Conservation (phyloP, 148 eudicot species). For the Chenopodium berlandieri region DNA sequence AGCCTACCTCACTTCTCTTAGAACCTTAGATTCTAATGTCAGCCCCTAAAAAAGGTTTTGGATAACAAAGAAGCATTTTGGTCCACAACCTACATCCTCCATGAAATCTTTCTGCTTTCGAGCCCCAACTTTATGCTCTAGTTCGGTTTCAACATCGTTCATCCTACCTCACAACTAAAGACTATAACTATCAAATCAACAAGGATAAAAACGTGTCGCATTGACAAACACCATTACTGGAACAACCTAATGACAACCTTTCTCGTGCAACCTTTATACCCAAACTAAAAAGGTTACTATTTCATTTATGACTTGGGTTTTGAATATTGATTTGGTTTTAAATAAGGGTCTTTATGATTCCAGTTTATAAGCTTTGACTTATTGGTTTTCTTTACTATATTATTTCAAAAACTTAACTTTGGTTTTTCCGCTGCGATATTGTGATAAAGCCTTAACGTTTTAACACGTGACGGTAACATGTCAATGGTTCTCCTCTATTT, state of each 20-base stretch:
- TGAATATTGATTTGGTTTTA: no score
- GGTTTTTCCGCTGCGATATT: no score
- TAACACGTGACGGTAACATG: no score
- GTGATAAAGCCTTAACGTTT: no score
- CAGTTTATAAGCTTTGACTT: no score
- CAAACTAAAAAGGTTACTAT: background rate
- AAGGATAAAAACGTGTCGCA: slow-evolving; percentile 2
- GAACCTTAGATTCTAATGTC: background rate
- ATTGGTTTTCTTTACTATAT: no score
- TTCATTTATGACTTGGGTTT: no score
- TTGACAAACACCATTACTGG: background rate
- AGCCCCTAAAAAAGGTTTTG: background rate
- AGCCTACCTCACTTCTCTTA: background rate
- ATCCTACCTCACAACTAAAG: background rate
- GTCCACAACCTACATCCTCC: slow-evolving; percentile 1
- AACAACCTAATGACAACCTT: background rate
- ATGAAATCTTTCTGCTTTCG: background rate
- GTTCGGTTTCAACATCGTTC: background rate
- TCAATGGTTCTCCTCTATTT: no score
- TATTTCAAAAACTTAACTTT: no score
- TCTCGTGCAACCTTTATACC: background rate
- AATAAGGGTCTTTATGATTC: no score
- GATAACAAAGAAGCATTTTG: background rate
- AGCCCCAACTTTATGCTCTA: background rate
- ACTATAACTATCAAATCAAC: background rate